phyloP scores from a whole-genome alignment of 1,139 yeast species.

The Candida sp. region DNA sequence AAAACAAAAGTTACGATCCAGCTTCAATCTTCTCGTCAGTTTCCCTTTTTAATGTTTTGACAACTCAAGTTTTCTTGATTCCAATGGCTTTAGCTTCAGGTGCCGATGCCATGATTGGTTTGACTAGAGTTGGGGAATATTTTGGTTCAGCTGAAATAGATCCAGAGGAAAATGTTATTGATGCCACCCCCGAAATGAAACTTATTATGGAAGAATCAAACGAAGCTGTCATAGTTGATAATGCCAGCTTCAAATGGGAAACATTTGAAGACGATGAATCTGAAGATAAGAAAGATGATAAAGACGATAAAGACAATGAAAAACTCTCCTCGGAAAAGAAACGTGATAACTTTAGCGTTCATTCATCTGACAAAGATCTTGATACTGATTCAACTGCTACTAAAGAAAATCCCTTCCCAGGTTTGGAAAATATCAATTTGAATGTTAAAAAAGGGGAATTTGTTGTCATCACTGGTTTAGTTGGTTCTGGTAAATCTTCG shows the following conservation, averaged over 20 bases:
- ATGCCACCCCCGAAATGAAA: slow-evolving; percentile 21
- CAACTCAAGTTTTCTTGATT: slow-evolving; percentile 52
- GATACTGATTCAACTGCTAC: slow-evolving; percentile 2
- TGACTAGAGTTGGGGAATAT: slow-evolving; percentile 54
- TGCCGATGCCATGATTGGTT: slow-evolving; percentile 67
- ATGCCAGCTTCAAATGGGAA: slow-evolving; percentile 73
- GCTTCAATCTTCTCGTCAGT: slow-evolving; percentile 80
- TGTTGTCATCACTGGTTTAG: slow-evolving; percentile 64
- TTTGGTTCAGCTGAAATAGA: slow-evolving; percentile 31
- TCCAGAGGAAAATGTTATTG: slow-evolving; percentile 11
- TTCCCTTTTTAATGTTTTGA: slow-evolving; percentile 63
- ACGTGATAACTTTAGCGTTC: background rate
- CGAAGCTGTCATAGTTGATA: slow-evolving; percentile 41
- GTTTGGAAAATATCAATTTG: slow-evolving; percentile 15
- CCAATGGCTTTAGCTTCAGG: slow-evolving; percentile 71
- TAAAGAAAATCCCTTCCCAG: slow-evolving; percentile 6
- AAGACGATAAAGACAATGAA: slow-evolving; percentile 7
- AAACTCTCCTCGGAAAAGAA: background rate
- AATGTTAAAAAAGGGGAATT: slow-evolving; percentile 48
- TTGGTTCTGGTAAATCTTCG: slow-evolving; percentile 73
- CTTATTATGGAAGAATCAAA: slow-evolving; percentile 17
- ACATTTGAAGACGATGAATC: slow-evolving; percentile 27
- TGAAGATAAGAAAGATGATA: slow-evolving; percentile 7
- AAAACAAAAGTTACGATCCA: slow-evolving; percentile 47
- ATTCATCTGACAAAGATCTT: background rate